These are phyloP conservation scores for Xylaria sp. DNA, from an alignment of 2,329 filamentous ascomycete genomes.

Conservation along the genomic window DNA sequence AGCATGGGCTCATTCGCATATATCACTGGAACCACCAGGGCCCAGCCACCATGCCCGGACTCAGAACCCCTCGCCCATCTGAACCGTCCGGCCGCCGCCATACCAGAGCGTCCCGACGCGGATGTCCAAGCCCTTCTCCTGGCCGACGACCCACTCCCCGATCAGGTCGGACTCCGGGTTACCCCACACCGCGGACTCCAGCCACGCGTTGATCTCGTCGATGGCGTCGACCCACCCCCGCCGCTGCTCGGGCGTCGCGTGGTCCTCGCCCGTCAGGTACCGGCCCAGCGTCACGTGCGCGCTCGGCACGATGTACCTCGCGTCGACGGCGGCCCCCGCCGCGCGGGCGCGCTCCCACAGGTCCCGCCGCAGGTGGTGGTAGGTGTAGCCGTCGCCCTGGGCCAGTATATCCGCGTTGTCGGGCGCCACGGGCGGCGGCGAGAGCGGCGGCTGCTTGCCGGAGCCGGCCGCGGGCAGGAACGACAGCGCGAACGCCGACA, in stretches of 20 bases:
- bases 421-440: slow-evolving; percentile 45
- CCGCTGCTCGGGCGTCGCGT: slow-evolving; percentile 61
- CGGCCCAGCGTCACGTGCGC: slow-evolving; percentile 87
- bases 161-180: slow-evolving; percentile 45
- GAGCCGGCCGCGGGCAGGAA: slow-evolving; percentile 79
- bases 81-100: slow-evolving; percentile 74
- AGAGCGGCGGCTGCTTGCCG: slow-evolving; percentile 54
- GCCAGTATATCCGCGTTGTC: slow-evolving; percentile 40
- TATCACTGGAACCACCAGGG: too few species aligned
- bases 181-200: slow-evolving; percentile 73
- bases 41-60: neutral
- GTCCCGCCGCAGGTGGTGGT: slow-evolving; percentile 87
- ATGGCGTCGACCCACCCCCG: slow-evolving; percentile 68
- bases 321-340: slow-evolving; percentile 70
- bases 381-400: slow-evolving; percentile 72
- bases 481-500: slow-evolving; percentile 81
- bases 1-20: too few species aligned
- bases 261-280: slow-evolving; percentile 71
- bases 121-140: slow-evolving; percentile 79
- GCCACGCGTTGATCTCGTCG: slow-evolving; percentile 75
- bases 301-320: slow-evolving; percentile 84
- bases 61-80: slow-evolving; percentile 63
- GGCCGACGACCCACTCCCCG: slow-evolving; percentile 85
- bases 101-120: slow-evolving; percentile 83
- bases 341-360: slow-evolving; percentile 64